Evolutionary conservation across 192 early-diverging fungal species (phyloP), one percentile per base, ranked within the genome.

Genomic region (Pilaira anomala): DNA sequence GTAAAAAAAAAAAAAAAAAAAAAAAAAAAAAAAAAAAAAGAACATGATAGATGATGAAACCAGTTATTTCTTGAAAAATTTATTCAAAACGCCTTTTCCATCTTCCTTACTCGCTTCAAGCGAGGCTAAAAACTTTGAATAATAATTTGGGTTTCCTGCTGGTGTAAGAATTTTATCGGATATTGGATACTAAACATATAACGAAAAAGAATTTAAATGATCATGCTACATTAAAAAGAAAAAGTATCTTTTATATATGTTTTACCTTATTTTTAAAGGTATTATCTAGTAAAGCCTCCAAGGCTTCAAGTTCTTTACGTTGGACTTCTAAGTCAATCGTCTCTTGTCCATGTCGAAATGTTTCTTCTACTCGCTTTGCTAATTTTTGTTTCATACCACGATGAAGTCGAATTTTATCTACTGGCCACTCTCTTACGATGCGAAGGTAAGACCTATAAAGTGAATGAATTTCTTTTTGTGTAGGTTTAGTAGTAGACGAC

Each of bases 331-430:
- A 44, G 39, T 80, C 69, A 21, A 66, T 21, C 4, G 61, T 41
- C 2, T 63, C 60, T 46, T 72, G 29, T 21, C 54, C 52, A 22
- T 65, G 33, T 36, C 76, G 71, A 54, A 83, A 83, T 1, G 69
- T 61, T 46, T 80, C 77, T 49, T 71, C 75, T 16, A 85, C 76
- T 48, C 78, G 75, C 48, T 62, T 70, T n/a, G 72, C 50, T n/a
- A 91, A 68, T 16, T 82, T 78, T 12, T 76, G 76, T 61, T 85
- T 88, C 79, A 88, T 80, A 65, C 85, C 81, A 56, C 87, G 81
- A 19, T 80, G 84, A 24, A 86, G 88, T 16, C 88, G 78, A 28
- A 91, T 78, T 65, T 80, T 75, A 67, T 91, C 88, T 12, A 72
- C 69, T 7, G 88, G 88, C 87, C 88, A 91, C 12, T 72, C 67